Evolutionary conservation across 768 basidiomycete genomes (phyloP).

Genomic region (Podaxis pistillaris): DNA sequence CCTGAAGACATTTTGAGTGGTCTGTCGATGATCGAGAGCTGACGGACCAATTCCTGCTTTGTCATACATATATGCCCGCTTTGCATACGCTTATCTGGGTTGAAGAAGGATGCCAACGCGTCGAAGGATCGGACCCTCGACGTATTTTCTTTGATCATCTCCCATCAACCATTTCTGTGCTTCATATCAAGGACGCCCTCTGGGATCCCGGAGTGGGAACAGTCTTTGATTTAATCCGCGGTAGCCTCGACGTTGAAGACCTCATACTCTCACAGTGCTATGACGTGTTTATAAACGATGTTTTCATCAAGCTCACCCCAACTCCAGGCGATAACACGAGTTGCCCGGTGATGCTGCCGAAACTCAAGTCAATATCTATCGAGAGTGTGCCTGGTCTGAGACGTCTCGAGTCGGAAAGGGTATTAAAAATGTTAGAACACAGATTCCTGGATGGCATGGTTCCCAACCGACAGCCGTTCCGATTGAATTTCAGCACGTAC

Average conservation of each 20-base stretch:
- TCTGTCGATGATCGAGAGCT: background rate
- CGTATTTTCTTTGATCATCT: background rate
- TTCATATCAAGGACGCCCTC: background rate
- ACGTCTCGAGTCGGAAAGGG: background rate
- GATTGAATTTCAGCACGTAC: background rate
- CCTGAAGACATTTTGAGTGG: background rate
- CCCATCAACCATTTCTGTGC: background rate
- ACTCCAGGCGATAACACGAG: background rate
- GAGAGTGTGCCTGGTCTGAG: background rate
- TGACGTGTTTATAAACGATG: background rate
- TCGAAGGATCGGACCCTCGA: background rate
- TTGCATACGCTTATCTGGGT: background rate
- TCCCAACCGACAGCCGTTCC: background rate
- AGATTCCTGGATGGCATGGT: background rate
- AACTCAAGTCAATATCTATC: background rate
- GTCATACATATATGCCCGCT: background rate
- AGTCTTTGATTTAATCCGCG: background rate
- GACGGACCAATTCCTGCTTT: background rate
- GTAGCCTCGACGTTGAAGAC: background rate
- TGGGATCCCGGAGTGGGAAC: background rate
- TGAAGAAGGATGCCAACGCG: background rate
- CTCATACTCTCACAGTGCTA: background rate
- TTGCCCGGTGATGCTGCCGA: background rate
- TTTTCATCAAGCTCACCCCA: background rate
- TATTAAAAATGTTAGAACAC: background rate